Conservation (phyloP, 805 yeast species). For the Saccharomycopsis sp. region DNA sequence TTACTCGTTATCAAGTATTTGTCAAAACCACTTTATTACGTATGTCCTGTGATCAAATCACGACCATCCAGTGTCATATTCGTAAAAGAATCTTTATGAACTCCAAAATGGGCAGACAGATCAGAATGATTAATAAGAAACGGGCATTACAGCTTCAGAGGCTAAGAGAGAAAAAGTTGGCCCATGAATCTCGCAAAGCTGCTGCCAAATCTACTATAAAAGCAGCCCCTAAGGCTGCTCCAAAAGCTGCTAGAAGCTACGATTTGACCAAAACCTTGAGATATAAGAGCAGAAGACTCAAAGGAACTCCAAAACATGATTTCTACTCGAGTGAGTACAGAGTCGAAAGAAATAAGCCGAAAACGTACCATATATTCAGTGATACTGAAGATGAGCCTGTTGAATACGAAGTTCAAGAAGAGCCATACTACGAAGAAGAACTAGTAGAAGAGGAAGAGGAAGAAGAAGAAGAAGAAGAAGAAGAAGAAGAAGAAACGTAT, state of each 20-base stretch:
- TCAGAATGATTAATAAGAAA: neutral
- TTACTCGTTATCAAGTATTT: constrained; percentile 54
- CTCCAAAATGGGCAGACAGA: neutral
- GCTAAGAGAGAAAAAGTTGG: neutral
- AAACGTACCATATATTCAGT: neutral
- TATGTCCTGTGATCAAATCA: constrained; percentile 47
- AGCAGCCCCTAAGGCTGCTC: too few species aligned
- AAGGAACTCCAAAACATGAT: neutral
- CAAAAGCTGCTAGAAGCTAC: too few species aligned
- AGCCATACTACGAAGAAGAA: neutral
- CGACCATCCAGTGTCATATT: constrained; percentile 41
- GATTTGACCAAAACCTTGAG: neutral
- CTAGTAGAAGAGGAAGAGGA: constrained; percentile 1
- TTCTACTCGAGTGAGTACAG: neutral
- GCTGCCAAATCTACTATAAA: neutral
- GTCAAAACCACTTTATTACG: constrained; percentile 57
- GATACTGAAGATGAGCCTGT: neutral
- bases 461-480: neutral
- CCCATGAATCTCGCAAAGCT: neutral
- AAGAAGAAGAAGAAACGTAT: neutral
- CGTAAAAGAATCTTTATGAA: constrained; percentile 37
- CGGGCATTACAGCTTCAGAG: neutral
- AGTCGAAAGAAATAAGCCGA: neutral
- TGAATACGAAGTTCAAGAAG: neutral
- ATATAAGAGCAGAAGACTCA: neutral